phyloP scores from a whole-genome alignment of 208 protist genomes.

The Wallacemonas sp. region DNA sequence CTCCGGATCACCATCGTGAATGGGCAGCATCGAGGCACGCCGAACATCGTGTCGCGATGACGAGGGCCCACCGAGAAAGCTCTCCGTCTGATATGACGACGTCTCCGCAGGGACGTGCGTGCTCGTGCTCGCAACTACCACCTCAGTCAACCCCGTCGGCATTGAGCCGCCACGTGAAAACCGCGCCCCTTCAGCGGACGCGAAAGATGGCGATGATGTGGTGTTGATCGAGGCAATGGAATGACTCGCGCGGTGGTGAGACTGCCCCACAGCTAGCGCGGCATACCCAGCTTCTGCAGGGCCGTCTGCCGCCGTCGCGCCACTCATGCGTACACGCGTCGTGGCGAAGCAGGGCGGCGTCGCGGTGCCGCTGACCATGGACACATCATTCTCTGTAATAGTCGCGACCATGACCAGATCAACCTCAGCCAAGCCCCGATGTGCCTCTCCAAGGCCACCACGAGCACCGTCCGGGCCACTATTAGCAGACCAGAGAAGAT shows the following conservation, averaged over 20 bases:
- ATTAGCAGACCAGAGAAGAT: constrained; percentile 12
- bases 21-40: constrained; percentile 6
- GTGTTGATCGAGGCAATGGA: not conserved
- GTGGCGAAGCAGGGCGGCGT: constrained; percentile 8
- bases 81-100: constrained; percentile 21
- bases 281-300: too few species aligned
- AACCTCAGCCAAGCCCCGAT: not conserved
- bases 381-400: not conserved
- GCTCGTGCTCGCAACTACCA: too few species aligned
- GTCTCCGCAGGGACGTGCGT: not conserved
- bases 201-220: too few species aligned
- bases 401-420: not conserved
- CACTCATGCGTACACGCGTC: constrained; percentile 4
- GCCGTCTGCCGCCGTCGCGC: not conserved
- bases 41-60: not conserved
- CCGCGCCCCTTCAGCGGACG: too few species aligned
- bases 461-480: not conserved
- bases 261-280: not conserved
- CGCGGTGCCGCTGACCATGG: not conserved
- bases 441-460: too few species aligned
- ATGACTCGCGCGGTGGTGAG: not conserved
- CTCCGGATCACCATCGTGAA: constrained; percentile 6
- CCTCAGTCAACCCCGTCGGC: too few species aligned
- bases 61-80: constrained; percentile 9
- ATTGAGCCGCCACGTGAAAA: too few species aligned